Evolutionary conservation across 371 early-diverging fungal species (phyloP).

Genomic region (Catenaria anguillulae): DNA sequence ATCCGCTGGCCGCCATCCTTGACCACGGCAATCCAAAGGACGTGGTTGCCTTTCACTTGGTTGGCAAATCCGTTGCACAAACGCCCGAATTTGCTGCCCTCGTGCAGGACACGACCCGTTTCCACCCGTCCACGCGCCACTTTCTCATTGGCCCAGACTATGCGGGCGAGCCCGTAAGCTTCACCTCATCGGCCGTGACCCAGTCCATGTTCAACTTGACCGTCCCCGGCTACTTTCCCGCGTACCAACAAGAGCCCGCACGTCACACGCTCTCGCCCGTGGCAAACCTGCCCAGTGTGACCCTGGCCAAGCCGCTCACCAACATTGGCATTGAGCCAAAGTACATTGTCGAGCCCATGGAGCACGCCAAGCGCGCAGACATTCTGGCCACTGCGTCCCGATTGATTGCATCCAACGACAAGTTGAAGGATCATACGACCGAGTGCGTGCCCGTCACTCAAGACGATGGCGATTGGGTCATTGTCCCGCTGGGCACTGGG

Average conservation of each 20-base stretch:
- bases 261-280: background rate
- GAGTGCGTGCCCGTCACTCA: background rate
- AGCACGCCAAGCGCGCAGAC: background rate
- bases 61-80: constrained; percentile 19
- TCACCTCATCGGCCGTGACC: background rate
- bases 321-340: constrained; percentile 26
- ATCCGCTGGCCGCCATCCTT: background rate
- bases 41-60: constrained; percentile 43
- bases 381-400: too few species aligned
- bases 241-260: background rate
- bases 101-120: background rate
- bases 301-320: constrained; percentile 10
- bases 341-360: constrained; percentile 15
- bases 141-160: background rate
- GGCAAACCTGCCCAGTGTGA: background rate
- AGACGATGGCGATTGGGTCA: constrained; percentile 21
- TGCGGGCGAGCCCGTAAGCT: background rate
- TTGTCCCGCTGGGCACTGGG: constrained; percentile 87
- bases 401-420: too few species aligned
- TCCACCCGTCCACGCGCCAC: background rate
- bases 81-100: background rate
- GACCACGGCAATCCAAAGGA: too few species aligned
- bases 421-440: too few species aligned
- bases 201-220: background rate
- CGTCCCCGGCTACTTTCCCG: background rate